Base-by-base conservation (phyloP, 2,329 filamentous ascomycete genomes). In the Nemania diffusa region DNA sequence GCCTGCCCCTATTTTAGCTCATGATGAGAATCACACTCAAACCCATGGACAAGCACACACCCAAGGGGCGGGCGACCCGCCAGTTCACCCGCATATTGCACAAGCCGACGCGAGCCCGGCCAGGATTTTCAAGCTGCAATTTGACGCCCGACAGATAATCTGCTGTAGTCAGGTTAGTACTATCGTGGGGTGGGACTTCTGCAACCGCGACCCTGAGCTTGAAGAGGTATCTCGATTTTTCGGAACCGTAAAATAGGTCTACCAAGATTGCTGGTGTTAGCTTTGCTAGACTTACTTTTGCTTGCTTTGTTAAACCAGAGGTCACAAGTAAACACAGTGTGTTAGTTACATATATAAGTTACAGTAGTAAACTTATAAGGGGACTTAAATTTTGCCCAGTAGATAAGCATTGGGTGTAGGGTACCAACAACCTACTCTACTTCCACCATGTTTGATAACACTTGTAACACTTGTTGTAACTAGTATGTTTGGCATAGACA, bases 161-260 rank as follows among this genome's bases (percentile, higher is more conserved):
- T 97, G 94, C 81, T 97, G 95, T 78, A 96, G 92, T 71, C 94
- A 98, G 78, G 93, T 96, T 64, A 90, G 90, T 44, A 89, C 91
- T 17, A 98, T 99, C 75, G 93, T 98, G 0, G 96, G 94, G 0
- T 99, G 96, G 96, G 96, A 99, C 79, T 99, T 98, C 84, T 96
- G 94, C 66, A 93, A 94, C 72, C 91, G 89, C 4, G 94, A 99
- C 71, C 80, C 87, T 62, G 91, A 97, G 73, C 87, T 97, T 60
- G 88, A 93, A 62, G 90, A 92, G 76, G 92, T 91, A 6, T 88
- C 89, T 70, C 86, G 87, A 40, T 97, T 97, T 76, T 97, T 97
- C 77, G 89, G 85, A 60, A 84, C 87, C 2, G 82, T 90, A 48
- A 85, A 88, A 64, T 87, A 78, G 42, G 24, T n/a, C 9, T 17